Evolutionary conservation across 441 rosid species (phyloP).

Genomic region (Hypseocharis bilobata): DNA sequence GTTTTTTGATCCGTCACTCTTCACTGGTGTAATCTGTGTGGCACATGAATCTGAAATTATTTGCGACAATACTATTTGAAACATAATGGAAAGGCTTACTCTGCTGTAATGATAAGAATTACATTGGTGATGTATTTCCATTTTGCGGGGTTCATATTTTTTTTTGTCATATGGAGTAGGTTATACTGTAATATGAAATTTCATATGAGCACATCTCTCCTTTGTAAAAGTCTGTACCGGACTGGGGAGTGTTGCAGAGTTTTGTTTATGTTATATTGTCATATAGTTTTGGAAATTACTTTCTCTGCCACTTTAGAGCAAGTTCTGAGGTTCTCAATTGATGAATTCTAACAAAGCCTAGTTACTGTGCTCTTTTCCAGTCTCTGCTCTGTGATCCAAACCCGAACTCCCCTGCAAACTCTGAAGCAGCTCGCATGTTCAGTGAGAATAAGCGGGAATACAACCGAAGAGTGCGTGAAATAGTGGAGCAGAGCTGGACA

Average conservation of each 20-base stretch:
- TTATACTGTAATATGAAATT: not conserved
- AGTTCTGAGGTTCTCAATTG: not conserved
- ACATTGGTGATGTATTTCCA: too few species aligned
- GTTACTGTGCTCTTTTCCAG: slow-evolving; percentile 13
- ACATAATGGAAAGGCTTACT: too few species aligned
- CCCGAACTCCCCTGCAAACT: slow-evolving; percentile 49
- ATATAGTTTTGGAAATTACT: not conserved
- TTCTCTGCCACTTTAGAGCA: not conserved
- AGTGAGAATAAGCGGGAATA: slow-evolving; percentile 45
- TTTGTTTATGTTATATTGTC: not conserved
- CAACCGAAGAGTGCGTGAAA: slow-evolving; percentile 40
- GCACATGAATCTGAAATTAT: too few species aligned
- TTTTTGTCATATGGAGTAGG: too few species aligned
- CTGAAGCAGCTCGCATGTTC: slow-evolving; percentile 44
- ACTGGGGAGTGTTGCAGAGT: not conserved
- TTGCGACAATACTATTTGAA: too few species aligned
- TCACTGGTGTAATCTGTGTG: too few species aligned
- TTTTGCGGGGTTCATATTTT: too few species aligned
- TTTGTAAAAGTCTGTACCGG: not conserved
- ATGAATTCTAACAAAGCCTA: not conserved
- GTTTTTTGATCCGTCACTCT: too few species aligned
- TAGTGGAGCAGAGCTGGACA: slow-evolving; percentile 52
- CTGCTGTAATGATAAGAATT: too few species aligned
- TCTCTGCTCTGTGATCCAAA: slow-evolving; percentile 44
- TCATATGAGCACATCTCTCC: not conserved